These are phyloP conservation scores for Lithospermum erythrorhizon DNA, from an alignment of 257 asterid species.

Conservation along the genomic window DNA sequence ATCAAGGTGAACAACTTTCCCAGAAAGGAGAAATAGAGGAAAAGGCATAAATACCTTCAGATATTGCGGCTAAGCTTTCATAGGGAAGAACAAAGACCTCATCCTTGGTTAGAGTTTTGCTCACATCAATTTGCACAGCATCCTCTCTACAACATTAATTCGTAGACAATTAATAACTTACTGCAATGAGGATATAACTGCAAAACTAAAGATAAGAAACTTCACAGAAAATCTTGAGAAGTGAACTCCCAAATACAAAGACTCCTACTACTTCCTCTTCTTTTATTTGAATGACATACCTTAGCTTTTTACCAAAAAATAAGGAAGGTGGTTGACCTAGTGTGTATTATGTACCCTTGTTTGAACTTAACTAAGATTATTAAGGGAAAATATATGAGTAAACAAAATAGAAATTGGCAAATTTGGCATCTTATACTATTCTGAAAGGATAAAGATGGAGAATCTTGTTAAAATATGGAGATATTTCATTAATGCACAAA, in stretches of 20 bases:
- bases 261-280: not conserved
- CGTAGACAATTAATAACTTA: not conserved
- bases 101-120: slow-evolving; percentile 25
- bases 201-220: not conserved
- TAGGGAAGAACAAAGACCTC: slow-evolving; percentile 46
- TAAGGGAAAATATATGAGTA: too few species aligned
- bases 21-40: slow-evolving; percentile 7
- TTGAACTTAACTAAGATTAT: not conserved
- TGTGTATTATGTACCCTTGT: not conserved
- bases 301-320: not conserved
- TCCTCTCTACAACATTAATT: slow-evolving; percentile 41
- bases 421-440: too few species aligned
- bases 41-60: slow-evolving; percentile 43
- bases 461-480: too few species aligned
- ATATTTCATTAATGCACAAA: too few species aligned
- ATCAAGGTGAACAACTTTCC: slow-evolving; percentile 2
- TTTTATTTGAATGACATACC: not conserved
- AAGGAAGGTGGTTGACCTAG: not conserved
- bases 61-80: slow-evolving; percentile 43
- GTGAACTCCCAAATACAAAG: not conserved
- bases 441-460: too few species aligned
- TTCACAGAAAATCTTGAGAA: not conserved
- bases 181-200: not conserved
- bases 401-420: too few species aligned
- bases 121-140: slow-evolving; percentile 22